Conservation (phyloP, 495 filamentous ascomycete species). For the Astrocystis sublimbata region DNA sequence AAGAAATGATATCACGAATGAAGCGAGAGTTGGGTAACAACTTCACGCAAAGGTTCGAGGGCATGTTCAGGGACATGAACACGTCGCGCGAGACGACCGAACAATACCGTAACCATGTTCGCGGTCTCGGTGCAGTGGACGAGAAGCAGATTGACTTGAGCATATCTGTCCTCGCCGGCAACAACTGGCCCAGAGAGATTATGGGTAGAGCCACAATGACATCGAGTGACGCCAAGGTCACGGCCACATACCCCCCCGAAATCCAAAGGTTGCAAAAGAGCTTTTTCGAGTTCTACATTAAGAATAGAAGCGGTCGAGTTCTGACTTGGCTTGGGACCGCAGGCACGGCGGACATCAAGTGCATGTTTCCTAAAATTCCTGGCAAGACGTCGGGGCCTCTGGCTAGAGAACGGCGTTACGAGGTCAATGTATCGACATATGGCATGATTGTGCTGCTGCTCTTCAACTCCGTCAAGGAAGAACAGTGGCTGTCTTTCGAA, state of each 20-base stretch:
- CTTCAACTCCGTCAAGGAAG: constrained; percentile 76
- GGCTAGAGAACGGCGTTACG: constrained; percentile 74
- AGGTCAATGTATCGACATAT: constrained; percentile 90
- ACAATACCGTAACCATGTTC: constrained; percentile 70
- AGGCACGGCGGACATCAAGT: constrained; percentile 84
- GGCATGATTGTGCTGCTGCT: constrained; percentile 86
- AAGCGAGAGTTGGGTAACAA: constrained; percentile 92
- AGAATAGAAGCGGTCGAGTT: constrained; percentile 80
- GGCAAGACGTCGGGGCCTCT: constrained; percentile 62
- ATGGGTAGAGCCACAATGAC: constrained; percentile 54
- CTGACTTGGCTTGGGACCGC: constrained; percentile 74
- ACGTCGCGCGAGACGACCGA: constrained; percentile 81
- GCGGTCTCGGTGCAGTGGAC: constrained; percentile 62
- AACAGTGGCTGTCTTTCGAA: constrained; percentile 70
- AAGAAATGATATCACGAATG: constrained; percentile 95
- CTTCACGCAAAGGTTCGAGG: constrained; percentile 89
- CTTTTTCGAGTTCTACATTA: constrained; percentile 87
- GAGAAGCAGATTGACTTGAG: constrained; percentile 71
- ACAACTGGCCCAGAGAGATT: constrained; percentile 88
- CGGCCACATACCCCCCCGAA: constrained; percentile 70
- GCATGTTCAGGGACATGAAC: constrained; percentile 98
- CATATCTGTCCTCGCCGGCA: constrained; percentile 85
- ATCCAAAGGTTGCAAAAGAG: constrained; percentile 78
- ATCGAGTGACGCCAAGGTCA: constrained; percentile 52
- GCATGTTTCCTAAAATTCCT: constrained; percentile 67